phyloP scores from a whole-genome alignment of 352 stramenopile species.

The Pythium dissotocum region DNA sequence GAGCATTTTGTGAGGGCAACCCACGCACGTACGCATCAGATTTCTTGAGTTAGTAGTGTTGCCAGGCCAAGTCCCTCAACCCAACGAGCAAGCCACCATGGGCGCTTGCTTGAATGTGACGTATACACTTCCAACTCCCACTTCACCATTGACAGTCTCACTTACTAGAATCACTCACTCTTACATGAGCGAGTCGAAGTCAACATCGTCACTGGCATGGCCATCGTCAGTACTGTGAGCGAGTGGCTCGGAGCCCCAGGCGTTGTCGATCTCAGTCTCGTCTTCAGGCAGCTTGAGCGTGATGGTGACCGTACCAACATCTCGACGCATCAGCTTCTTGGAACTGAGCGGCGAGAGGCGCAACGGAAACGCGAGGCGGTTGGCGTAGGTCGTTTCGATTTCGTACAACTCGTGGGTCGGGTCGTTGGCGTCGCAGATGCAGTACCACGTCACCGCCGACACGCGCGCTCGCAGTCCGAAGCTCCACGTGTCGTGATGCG shows the following conservation, averaged over 20 bases:
- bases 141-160: background rate
- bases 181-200: slow-evolving; percentile 25
- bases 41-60: background rate
- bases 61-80: background rate
- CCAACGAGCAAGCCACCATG: background rate
- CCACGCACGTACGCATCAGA: background rate
- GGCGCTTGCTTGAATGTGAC: slow-evolving; percentile 2
- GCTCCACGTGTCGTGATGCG: slow-evolving; percentile 34
- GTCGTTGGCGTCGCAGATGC: slow-evolving; percentile 68
- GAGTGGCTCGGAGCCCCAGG: background rate
- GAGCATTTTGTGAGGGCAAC: background rate
- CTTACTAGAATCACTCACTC: background rate
- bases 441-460: slow-evolving; percentile 62
- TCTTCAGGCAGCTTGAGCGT: slow-evolving; percentile 27
- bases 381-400: slow-evolving; percentile 60
- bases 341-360: slow-evolving; percentile 55
- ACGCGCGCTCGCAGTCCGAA: slow-evolving; percentile 64
- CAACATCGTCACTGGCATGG: background rate
- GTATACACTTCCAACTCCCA: background rate
- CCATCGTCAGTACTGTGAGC: background rate
- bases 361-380: slow-evolving; percentile 59
- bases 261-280: background rate
- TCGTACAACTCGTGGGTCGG: slow-evolving; percentile 58
- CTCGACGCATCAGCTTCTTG: slow-evolving; percentile 49
- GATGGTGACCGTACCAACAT: slow-evolving; percentile 45